Evolutionary conservation across 257 asterid species (phyloP).

Genomic region (Agastache rugosa): DNA sequence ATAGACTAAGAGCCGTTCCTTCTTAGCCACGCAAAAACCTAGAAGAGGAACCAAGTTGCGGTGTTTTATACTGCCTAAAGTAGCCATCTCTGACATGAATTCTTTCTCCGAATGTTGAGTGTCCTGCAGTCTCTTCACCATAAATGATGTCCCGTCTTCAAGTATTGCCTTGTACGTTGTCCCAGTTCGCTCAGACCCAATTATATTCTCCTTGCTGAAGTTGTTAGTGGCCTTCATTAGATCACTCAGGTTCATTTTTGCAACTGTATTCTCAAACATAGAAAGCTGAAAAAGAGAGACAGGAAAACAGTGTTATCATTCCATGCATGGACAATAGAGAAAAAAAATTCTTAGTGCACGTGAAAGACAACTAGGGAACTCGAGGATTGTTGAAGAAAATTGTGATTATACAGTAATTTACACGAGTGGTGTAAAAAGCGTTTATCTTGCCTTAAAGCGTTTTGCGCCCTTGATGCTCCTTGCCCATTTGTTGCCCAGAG

Average conservation of each 20-base stretch:
- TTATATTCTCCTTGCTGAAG: constrained; percentile 62
- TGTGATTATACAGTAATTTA: not conserved
- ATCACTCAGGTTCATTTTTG: constrained; percentile 59
- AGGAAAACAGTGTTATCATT: constrained; percentile 10
- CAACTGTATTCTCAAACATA: constrained; percentile 58
- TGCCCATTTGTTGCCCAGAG: constrained; percentile 61
- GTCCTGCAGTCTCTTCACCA: constrained; percentile 63
- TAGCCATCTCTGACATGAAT: constrained; percentile 53
- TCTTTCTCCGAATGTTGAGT: constrained; percentile 58
- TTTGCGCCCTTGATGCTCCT: constrained; percentile 58
- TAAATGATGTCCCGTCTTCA: constrained; percentile 54
- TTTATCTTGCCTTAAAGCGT: constrained; percentile 51
- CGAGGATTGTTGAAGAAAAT: not conserved
- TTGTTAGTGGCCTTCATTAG: constrained; percentile 61
- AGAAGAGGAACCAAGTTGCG: constrained; percentile 59
- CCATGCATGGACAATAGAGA: not conserved
- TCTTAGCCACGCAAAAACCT: constrained; percentile 59
- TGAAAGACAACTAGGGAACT: not conserved
- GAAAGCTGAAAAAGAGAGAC: constrained; percentile 53
- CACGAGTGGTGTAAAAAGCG: not conserved
- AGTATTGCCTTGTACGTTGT: constrained; percentile 61
- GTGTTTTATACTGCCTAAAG: constrained; percentile 56
- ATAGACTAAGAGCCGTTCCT: constrained; percentile 61
- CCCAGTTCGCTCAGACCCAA: constrained; percentile 66
- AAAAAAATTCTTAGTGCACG: not conserved